These are phyloP conservation scores for Tricholoma terreum DNA, from an alignment of 768 basidiomycete species.

Conservation along the genomic window DNA sequence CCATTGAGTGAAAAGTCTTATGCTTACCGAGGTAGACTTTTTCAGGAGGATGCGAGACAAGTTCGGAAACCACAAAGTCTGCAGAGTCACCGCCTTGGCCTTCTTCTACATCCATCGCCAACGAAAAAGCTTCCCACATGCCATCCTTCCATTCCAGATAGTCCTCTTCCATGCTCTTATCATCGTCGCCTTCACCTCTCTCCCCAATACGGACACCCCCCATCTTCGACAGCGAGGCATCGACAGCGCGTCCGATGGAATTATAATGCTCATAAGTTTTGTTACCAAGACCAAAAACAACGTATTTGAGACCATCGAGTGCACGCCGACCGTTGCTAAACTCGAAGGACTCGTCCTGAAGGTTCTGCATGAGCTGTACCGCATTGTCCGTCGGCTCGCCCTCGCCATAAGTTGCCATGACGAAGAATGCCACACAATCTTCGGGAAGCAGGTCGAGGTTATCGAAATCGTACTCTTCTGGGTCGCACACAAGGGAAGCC, in stretches of 20 bases:
- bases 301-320: conserved; percentile 87
- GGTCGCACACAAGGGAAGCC: conserved; percentile 94
- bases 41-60: conserved; percentile 68
- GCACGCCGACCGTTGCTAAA: conserved; percentile 77
- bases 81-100: conserved; percentile 93
- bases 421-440: conserved; percentile 87
- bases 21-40: conserved; percentile 89
- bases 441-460: conserved; percentile 89
- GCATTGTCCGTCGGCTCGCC: conserved; percentile 99
- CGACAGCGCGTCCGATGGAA: conserved; percentile 78
- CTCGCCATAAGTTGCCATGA: conserved; percentile 98
- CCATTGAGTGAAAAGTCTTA: not conserved
- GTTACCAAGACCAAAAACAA: conserved; percentile 91
- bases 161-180: conserved; percentile 99
- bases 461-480: conserved; percentile 98
- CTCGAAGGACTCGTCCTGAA: conserved; percentile 83
- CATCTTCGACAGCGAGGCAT: conserved; percentile 68
- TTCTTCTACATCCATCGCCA: conserved; percentile 85
- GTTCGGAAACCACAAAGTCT: conserved; percentile 89
- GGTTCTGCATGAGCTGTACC: conserved; percentile 88
- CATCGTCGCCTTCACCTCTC: conserved; percentile 95
- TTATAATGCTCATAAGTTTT: conserved; percentile 97
- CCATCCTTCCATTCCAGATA: conserved; percentile 98
- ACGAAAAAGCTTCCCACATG: conserved; percentile 93
- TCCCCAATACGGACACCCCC: conserved; percentile 85